Base-by-base conservation (phyloP, 495 filamentous ascomycete genomes). In the Neurospora sp. region DNA sequence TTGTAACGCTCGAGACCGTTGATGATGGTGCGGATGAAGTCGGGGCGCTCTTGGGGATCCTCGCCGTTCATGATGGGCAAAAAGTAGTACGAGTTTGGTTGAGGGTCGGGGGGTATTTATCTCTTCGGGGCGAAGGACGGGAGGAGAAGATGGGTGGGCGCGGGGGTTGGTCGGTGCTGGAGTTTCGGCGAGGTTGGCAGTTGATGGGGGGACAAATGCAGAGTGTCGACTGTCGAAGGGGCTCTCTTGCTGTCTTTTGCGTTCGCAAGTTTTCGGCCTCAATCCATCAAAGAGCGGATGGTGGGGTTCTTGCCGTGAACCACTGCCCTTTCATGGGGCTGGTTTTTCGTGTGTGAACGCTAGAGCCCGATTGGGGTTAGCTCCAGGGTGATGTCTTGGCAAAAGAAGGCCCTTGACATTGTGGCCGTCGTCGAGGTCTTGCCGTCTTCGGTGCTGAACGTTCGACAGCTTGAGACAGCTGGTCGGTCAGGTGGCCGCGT, bases 1-100 rank as follows among this genome's bases (percentile, higher is more conserved):
- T 99, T 99, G 86, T 99, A 99, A 75, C 96, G 88, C 85, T 99
- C 96, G 74, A 99, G 92, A 73, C 96, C 94, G 85, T 92, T 92
- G 77, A 99, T 92, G 77, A 98, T 97, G 82, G 84, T 87, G 81
- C 93, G 92, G 83, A 99, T 96, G 81, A 95, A 88, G 76, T 93
- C 92, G 72, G 96, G 95, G 81, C 96, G 88, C 76, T 92, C 90
- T 73, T 82, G 78, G 77, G 84, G 85, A 79, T 87, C 85, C 83
- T 87, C 85, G 80, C 84, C 85, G 84, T 85, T 85, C 85, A 87
- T 87, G 78, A 77, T 86, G 83, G 76, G 74, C 78, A 75, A 73
- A 78, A 73, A 73, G 80, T 66, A 77, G 77, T 62, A 44, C 62
- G 78, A 49, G 71, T 72, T 69, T 74, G 72, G 70, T 66, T 77